These are phyloP conservation scores for Acer campestre DNA, from an alignment of 345 rosid genomes.

Conservation along the genomic window DNA sequence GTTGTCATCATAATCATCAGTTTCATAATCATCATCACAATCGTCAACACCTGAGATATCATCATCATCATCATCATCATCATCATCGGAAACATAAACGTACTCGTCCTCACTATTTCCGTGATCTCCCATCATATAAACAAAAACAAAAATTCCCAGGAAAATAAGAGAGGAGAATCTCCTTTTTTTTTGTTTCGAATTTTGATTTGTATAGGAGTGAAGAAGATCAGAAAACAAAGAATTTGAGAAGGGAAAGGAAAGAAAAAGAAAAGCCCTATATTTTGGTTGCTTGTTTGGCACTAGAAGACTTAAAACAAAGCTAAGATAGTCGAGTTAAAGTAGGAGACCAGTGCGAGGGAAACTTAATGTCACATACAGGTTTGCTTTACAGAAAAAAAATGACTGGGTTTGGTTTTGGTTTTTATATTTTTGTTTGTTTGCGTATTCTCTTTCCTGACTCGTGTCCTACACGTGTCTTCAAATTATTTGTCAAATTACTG, in stretches of 20 bases:
- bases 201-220: background rate
- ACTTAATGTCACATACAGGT: background rate
- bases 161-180: background rate
- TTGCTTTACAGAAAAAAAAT: background rate
- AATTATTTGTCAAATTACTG: background rate
- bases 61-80: background rate
- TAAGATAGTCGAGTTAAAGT: background rate
- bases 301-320: background rate
- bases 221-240: background rate
- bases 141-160: background rate
- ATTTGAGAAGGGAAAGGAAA: too few relatives aligned
- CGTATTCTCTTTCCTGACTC: background rate
- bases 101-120: conserved; percentile 7
- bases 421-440: background rate
- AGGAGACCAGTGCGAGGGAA: background rate
- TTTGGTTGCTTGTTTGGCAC: background rate
- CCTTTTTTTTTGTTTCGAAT: background rate
- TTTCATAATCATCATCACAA: background rate
- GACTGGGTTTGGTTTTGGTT: background rate
- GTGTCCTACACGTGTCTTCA: conserved; percentile 4
- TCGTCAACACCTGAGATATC: background rate
- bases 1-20: background rate
- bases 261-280: background rate
- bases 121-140: conserved; percentile 11
- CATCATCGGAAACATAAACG: background rate